Base-by-base conservation (phyloP, 768 basidiomycete species). In the Rhodosporidiobolus sp. region DNA sequence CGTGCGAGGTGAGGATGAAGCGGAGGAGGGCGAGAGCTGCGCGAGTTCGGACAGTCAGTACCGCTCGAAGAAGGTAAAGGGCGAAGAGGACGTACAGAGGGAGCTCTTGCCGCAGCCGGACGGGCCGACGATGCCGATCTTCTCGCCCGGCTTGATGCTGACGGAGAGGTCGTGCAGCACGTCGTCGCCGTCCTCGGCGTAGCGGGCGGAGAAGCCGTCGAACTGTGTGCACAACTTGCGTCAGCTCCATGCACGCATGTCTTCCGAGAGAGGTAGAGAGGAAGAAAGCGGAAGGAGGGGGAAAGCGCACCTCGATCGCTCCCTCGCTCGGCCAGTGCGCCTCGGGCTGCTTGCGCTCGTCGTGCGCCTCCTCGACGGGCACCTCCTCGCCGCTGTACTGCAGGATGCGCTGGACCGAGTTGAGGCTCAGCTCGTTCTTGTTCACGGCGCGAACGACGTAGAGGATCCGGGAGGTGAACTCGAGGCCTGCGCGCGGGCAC, bases 351-450 rank as follows among this genome's bases (percentile, higher is more conserved):
- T 74, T 71, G n/a, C 80, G 80, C 45, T 70, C 70, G n/a, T 32
- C 24, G 8, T 55, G 58, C 14, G 32, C 20, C 32, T 70, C 65
- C n/a, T 70, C 77, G 45, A 56, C 55, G 49, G 56, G 38, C 49
- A 63, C 73, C 43, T 65, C 69, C 35, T 77, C 77, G 57, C 69
- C 76, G 20, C 52, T 62, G 66, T 83, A 83, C 68, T 82, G 81
- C 19, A 78, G 66, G 43, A 83, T 79, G 2, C 83, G 76, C 67
- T 83, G 82, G 4, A 96, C 80, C 45, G 77, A 78, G 74, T 83
- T 83, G 76, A 82, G 52, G 20, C 68, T 68, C 20, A 79, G 73
- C 59, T 79, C 72, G n/a, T 73, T 79, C 38, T 72, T 60, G 34
- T 82, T 81, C 61, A 81, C 80, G 26, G 83, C 75, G 20, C 82